Conservation (phyloP, 2,329 filamentous ascomycete genomes). For the Clonostachys rosea region DNA sequence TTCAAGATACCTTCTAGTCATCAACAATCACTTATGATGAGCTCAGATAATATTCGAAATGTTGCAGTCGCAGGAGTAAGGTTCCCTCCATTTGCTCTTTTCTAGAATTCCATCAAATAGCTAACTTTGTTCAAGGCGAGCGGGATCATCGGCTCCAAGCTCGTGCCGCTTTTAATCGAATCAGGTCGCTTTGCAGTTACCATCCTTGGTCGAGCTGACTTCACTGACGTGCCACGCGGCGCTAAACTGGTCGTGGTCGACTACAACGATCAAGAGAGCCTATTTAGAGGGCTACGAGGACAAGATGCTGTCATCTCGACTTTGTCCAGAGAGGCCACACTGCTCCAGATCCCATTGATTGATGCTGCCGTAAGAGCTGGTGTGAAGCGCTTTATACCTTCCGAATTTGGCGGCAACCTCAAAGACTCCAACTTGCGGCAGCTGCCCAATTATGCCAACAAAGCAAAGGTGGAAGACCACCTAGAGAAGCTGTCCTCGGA, state of each 20-base stretch:
- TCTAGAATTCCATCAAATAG: too few relatives aligned
- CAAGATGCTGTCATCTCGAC: constrained; percentile 50
- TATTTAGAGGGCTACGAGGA: constrained; percentile 45
- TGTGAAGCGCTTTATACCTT: constrained; percentile 57
- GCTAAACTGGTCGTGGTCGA: constrained; percentile 26
- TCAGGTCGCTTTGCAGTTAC: constrained; percentile 25
- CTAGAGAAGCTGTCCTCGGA: constrained; percentile 31
- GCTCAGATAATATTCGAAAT: too few relatives aligned
- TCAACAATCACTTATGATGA: too few relatives aligned
- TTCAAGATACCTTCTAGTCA: too few relatives aligned
- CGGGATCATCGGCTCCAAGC: too few relatives aligned
- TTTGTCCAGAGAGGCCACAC: constrained; percentile 6
- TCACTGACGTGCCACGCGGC: constrained; percentile 22
- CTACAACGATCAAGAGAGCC: constrained; percentile 35
- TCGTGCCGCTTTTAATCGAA: constrained; percentile 9
- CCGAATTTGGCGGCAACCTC: constrained; percentile 44
- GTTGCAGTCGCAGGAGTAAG: too few relatives aligned
- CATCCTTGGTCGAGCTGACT: constrained; percentile 30
- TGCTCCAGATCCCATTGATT: constrained; percentile 41
- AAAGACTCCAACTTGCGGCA: constrained; percentile 20
- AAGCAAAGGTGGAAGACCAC: constrained; percentile 34
- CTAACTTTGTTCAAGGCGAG: too few relatives aligned
- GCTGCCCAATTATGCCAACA: constrained; percentile 47
- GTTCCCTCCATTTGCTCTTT: too few relatives aligned
- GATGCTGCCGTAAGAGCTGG: constrained; percentile 55